Percentiles rank a stretch among this genome's conserved stretches.
Conservation (phyloP, 345 rosid genomes). For the Sapria himalayana region DNA sequence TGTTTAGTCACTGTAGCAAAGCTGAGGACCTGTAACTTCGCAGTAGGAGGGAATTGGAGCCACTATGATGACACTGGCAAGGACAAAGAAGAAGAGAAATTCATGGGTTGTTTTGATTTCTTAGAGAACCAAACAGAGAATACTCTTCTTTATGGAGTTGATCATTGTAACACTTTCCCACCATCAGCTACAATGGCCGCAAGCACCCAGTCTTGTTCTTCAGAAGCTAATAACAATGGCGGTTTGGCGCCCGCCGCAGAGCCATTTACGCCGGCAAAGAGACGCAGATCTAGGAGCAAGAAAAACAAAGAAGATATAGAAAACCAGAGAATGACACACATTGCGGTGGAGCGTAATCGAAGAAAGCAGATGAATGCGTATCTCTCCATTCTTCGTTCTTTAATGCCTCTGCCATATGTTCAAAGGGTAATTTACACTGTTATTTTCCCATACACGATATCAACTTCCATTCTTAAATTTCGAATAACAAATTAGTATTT, state of each 20-base stretch:
- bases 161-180: constrained; percentile 7
- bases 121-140: constrained; percentile 20
- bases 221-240: constrained; percentile 6
- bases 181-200: constrained; percentile 10
- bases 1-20: constrained; percentile 17
- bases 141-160: constrained; percentile 14
- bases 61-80: constrained; percentile 6
- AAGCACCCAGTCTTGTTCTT: constrained; percentile 5
- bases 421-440: constrained; percentile 33
- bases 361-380: constrained; percentile 89
- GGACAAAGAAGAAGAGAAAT: constrained; percentile 11
- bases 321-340: constrained; percentile 91
- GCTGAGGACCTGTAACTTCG: constrained; percentile 32
- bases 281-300: constrained; percentile 38
- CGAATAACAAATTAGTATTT: background rate
- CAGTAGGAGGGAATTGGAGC: constrained; percentile 20
- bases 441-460: background rate
- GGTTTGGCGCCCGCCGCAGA: constrained; percentile 2
- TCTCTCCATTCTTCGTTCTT: constrained; percentile 49
- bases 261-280: constrained; percentile 13
- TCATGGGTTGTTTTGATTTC: constrained; percentile 12
- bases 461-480: background rate
- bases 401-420: constrained; percentile 78
- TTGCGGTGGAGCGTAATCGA: constrained; percentile 91
- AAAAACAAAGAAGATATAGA: constrained; percentile 73